A percentile compares a stretch with the other conserved stretches of the same genome.
Evolutionary conservation across 805 yeast genomes (phyloP).

Genomic region (Starmerella etchellsii): DNA sequence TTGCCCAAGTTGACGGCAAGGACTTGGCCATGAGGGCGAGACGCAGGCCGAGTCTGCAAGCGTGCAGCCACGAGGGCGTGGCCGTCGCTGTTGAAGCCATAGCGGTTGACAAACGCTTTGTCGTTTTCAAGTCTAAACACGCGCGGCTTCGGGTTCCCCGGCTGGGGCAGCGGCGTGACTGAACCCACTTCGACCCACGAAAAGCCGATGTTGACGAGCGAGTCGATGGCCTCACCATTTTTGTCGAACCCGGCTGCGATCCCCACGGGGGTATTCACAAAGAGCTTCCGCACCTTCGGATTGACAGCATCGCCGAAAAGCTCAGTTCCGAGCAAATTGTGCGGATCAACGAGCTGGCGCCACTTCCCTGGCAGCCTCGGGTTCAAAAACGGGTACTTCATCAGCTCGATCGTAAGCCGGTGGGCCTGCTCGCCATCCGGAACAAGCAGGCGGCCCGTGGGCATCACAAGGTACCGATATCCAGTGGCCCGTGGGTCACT

Average conservation of each 20-base stretch:
- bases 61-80: conserved; percentile 60
- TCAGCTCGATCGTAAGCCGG: conserved; percentile 50
- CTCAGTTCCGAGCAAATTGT: conserved; percentile 21
- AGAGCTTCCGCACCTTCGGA: conserved; percentile 24
- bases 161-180: conserved; percentile 83
- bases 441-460: conserved; percentile 51
- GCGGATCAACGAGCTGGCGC: conserved; percentile 25
- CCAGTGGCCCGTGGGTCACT: conserved; percentile 71
- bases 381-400: conserved; percentile 36
- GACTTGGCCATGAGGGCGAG: conserved; percentile 25
- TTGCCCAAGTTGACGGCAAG: conserved; percentile 83
- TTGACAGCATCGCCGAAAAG: conserved; percentile 17
- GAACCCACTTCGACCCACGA: conserved; percentile 89
- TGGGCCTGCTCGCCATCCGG: conserved; percentile 79
- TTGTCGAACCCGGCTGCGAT: conserved; percentile 95
- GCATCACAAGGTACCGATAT: conserved; percentile 72
- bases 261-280: conserved; percentile 66
- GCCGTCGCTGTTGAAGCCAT: conserved; percentile 89
- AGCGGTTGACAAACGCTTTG: conserved; percentile 84
- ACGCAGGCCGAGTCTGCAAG: conserved; percentile 41
- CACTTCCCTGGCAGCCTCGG: conserved; percentile 23
- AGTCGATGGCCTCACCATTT: conserved; percentile 81
- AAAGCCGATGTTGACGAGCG: conserved; percentile 66
- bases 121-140: conserved; percentile 77
- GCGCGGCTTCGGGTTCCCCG: conserved; percentile 89